Percentiles rank a stretch among this genome's conserved stretches.
These are phyloP conservation scores for Nephelium lappaceum DNA, from an alignment of 345 rosid genomes.

Conservation along the genomic window DNA sequence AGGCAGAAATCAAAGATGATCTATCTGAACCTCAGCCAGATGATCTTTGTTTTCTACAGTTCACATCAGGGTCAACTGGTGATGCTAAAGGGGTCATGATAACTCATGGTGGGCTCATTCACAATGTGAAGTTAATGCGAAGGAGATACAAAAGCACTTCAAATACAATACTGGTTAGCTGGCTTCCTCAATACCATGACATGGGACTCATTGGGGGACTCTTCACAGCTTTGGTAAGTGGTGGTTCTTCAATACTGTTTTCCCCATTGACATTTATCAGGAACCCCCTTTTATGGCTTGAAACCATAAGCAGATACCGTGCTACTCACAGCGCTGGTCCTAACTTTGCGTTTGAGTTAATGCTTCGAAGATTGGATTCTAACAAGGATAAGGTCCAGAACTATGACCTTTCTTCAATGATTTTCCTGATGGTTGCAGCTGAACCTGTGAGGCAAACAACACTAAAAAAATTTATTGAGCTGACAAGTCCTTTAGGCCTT, in stretches of 20 bases:
- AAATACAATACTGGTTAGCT: conserved; percentile 56
- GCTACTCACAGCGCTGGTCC: conserved; percentile 80
- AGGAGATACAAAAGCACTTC: conserved; percentile 60
- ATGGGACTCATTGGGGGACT: conserved; percentile 80
- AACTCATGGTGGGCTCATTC: conserved; percentile 64
- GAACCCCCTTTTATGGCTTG: conserved; percentile 69
- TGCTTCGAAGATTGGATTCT: conserved; percentile 58
- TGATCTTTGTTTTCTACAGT: conserved; percentile 66
- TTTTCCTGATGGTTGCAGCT: conserved; percentile 72
- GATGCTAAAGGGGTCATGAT: conserved; percentile 78
- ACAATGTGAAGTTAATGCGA: conserved; percentile 66
- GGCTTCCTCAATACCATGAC: conserved; percentile 85
- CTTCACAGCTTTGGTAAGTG: conserved; percentile 65
- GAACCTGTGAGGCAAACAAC: conserved; percentile 72
- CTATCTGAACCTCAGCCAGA: conserved; percentile 37
- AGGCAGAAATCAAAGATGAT: conserved; percentile 12
- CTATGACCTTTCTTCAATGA: conserved; percentile 66
- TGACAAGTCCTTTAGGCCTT: conserved; percentile 55
- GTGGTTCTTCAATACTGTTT: conserved; percentile 59
- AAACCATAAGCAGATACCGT: conserved; percentile 50
- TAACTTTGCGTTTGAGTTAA: conserved; percentile 63
- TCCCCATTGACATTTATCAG: conserved; percentile 64
- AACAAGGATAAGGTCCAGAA: conserved; percentile 37
- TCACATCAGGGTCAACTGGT: conserved; percentile 74
- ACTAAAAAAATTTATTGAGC: conserved; percentile 54